Evolutionary conservation across 2,329 filamentous ascomycete genomes (phyloP).

Genomic region (Aspergillus intermedius): DNA sequence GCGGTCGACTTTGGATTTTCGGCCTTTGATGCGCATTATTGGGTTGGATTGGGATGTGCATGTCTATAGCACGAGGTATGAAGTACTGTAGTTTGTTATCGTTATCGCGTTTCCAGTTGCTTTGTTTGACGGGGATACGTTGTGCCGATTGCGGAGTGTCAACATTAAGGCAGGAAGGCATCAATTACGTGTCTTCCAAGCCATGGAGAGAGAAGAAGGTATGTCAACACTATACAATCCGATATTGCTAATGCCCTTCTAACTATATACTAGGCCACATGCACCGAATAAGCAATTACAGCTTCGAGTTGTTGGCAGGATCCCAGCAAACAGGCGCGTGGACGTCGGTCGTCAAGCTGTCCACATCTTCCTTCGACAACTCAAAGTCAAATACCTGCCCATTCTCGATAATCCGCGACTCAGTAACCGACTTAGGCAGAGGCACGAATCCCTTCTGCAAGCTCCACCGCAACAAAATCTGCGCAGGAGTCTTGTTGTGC

Average conservation of each 20-base stretch:
- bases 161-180: background rate
- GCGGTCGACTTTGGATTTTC: constrained; percentile 34
- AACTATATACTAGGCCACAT: background rate
- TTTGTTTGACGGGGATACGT: constrained; percentile 22
- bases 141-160: constrained; percentile 18
- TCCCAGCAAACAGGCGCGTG: constrained; percentile 57
- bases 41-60: constrained; percentile 23
- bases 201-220: background rate
- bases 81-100: background rate
- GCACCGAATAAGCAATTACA: constrained; percentile 6
- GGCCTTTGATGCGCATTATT: constrained; percentile 28
- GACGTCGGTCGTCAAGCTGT: constrained; percentile 46
- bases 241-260: background rate
- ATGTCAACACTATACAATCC: too few relatives aligned
- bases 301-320: constrained; percentile 33
- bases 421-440: constrained; percentile 57
- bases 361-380: constrained; percentile 53
- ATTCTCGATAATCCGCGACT: constrained; percentile 56
- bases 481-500: constrained; percentile 52
- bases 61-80: constrained; percentile 10
- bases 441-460: constrained; percentile 58
- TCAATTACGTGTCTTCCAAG: constrained; percentile 11
- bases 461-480: constrained; percentile 57
- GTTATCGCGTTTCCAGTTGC: background rate
- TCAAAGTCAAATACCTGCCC: constrained; percentile 55